Base-by-base conservation (phyloP, 192 early-diverging fungal species). In the Dissophora globulifera region DNA sequence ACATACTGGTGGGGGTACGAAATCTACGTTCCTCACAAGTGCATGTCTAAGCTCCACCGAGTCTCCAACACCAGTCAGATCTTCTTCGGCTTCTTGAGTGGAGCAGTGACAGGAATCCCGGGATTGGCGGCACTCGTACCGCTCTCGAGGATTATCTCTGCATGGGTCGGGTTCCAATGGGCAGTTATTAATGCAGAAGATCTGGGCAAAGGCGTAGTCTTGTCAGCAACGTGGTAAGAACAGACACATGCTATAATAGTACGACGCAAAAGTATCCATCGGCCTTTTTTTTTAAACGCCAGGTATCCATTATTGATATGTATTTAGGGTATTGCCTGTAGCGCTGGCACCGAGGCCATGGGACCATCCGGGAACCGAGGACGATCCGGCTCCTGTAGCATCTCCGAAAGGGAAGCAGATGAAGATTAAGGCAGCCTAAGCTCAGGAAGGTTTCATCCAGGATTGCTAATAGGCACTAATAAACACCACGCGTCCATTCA, bases 1-100 rank as follows among this genome's bases (percentile, higher is more conserved):
- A 63, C 62, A 4, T 78, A 53, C 29, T 82, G 80, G 80, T 82
- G 80, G 80, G 80, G 80, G 16, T 82, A 78, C 22, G 80, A 82
- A 56, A 82, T 82, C 38, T 82, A 82, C 52, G 75, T 82, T 0
- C 80, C 80, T 7, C 68, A 78, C 58, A 62, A 72, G 10, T 82
- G 80, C 47, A 82, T 82, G 80, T 58, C 60, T 22, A 58, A 78
- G 19, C 58, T 82, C 5, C 66, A 78, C 43, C 68, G 78, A 16
- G 80, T 72, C 41, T 48, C 57, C n/a, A 82, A 65, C 40, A 78
- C 78, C 17, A 67, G 80, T 26, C 67, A 72, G 48, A 67, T 72
- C 30, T 82, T 82, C 56, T 67, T 82, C n/a, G 75, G 75, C 26
- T 82, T 82, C 29, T 31, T 82, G 25, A 67, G 64, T 25, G 75